Percentiles rank a stretch among this genome's conserved stretches.
These are phyloP conservation scores for Penicillium waksmanii DNA, from an alignment of 495 filamentous ascomycete species.

Conservation along the genomic window DNA sequence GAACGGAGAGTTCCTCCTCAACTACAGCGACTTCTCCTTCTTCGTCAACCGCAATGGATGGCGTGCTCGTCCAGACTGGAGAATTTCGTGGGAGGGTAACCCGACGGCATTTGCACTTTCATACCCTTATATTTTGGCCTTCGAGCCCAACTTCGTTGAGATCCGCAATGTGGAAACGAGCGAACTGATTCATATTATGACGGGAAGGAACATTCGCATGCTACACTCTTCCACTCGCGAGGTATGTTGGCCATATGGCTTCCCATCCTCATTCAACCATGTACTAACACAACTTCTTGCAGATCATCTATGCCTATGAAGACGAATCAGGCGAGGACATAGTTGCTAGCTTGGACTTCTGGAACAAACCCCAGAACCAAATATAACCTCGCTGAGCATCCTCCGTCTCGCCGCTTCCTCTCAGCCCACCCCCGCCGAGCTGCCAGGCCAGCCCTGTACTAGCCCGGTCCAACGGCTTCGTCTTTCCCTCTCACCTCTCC, in stretches of 20 bases:
- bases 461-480: not conserved
- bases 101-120: slow-evolving; percentile 90
- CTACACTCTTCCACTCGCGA: slow-evolving; percentile 94
- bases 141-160: slow-evolving; percentile 98
- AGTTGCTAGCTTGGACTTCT: slow-evolving; percentile 95
- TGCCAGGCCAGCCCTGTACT: not conserved
- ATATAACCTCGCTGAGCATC: slow-evolving; percentile 15
- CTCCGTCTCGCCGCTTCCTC: not conserved
- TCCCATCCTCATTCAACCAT: not conserved
- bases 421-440: not conserved
- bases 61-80: slow-evolving; percentile 94
- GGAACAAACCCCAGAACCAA: slow-evolving; percentile 63
- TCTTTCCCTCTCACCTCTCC: not conserved
- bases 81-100: slow-evolving; percentile 94
- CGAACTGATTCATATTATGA: slow-evolving; percentile 88
- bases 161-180: slow-evolving; percentile 92
- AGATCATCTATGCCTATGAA: slow-evolving; percentile 97
- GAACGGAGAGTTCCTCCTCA: slow-evolving; percentile 94
- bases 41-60: slow-evolving; percentile 99
- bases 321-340: slow-evolving; percentile 92
- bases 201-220: slow-evolving; percentile 94
- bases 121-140: slow-evolving; percentile 94
- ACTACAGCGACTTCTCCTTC: slow-evolving; percentile 98
- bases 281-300: slow-evolving; percentile 18
- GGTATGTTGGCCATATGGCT: slow-evolving; percentile 56